Evolutionary conservation across 2,329 filamentous ascomycete genomes (phyloP).

Genomic region (Xylariaceae sp.): DNA sequence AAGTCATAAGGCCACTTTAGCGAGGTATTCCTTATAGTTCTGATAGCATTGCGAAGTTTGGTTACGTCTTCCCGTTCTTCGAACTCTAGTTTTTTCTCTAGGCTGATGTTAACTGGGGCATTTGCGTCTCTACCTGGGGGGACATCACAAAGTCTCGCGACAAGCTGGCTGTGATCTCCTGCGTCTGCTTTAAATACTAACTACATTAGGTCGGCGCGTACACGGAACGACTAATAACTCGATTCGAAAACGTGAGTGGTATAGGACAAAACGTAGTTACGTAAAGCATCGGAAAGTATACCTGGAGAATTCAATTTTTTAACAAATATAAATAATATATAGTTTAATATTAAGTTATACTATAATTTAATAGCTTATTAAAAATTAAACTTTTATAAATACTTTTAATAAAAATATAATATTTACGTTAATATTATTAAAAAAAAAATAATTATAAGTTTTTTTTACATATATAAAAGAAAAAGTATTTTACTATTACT

Average conservation of each 20-base stretch:
- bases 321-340: neutral
- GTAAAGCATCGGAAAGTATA: conserved; percentile 9
- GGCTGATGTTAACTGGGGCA: conserved; percentile 11
- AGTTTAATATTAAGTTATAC: neutral
- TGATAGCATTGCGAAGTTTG: conserved; percentile 10
- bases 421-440: conserved; percentile 1
- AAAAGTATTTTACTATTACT: no score
- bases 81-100: conserved; percentile 5
- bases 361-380: neutral
- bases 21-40: conserved; percentile 4
- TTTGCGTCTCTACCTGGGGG: conserved; percentile 3
- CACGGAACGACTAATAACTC: conserved; percentile 9
- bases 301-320: neutral
- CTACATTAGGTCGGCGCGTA: conserved; percentile 10
- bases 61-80: conserved; percentile 3
- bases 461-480: no score
- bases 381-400: neutral
- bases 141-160: conserved; percentile 9
- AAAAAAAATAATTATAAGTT: neutral
- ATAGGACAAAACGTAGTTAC: conserved; percentile 10
- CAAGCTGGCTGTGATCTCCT: conserved; percentile 12
- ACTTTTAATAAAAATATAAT: neutral
- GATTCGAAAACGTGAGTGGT: conserved; percentile 8
- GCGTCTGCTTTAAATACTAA: conserved; percentile 11
- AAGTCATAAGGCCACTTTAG: conserved; percentile 3